phyloP scores from a whole-genome alignment of 2,329 filamentous ascomycete genomes.

The Dendrostoma leiphaemia region DNA sequence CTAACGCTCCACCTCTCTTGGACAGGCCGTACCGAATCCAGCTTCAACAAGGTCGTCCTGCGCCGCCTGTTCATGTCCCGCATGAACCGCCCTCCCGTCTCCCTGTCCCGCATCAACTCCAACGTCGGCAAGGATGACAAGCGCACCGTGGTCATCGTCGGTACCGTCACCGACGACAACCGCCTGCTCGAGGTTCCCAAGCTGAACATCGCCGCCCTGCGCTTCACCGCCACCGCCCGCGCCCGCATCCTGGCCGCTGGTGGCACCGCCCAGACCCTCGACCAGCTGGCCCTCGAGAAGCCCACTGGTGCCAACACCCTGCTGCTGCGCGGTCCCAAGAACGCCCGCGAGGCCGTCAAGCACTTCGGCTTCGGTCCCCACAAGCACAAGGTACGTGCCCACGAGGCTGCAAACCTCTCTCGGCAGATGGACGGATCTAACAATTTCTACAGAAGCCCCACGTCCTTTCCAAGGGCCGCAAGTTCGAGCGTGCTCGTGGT shows the following conservation, averaged over 20 bases:
- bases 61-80: conserved; percentile 97
- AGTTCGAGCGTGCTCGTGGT: conserved; percentile 99
- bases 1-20: not conserved
- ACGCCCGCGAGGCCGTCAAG: conserved; percentile 95
- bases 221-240: conserved; percentile 94
- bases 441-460: conserved; percentile 74
- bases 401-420: conserved; percentile 11
- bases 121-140: conserved; percentile 61
- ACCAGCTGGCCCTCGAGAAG: conserved; percentile 93
- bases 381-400: conserved; percentile 79
- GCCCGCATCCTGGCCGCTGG: conserved; percentile 91
- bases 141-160: conserved; percentile 92
- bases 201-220: conserved; percentile 88
- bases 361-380: conserved; percentile 99
- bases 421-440: conserved; percentile 28
- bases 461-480: conserved; percentile 97
- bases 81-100: conserved; percentile 96
- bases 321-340: conserved; percentile 97
- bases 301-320: conserved; percentile 97
- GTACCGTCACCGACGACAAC: conserved; percentile 97
- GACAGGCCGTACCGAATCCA: conserved; percentile 87
- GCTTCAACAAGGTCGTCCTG: conserved; percentile 99
- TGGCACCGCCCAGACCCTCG: conserved; percentile 91
- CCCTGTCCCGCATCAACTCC: conserved; percentile 85
- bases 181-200: conserved; percentile 88